Evolutionary conservation across 2,329 filamentous ascomycete genomes (phyloP).

Genomic region (Phaeophleospora eucalypticola): DNA sequence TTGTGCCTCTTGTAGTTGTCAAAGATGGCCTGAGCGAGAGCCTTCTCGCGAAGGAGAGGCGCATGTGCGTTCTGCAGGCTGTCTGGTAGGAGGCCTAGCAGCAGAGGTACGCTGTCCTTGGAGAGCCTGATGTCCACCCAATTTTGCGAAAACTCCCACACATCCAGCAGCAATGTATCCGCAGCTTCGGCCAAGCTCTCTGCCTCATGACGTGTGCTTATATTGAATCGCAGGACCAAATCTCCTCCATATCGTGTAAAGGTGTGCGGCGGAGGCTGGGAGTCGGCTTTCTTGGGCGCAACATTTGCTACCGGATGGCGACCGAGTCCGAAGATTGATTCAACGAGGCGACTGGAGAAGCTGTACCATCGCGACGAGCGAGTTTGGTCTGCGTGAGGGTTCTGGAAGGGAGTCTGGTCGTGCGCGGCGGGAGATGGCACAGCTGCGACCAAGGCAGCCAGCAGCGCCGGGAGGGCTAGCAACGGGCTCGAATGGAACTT

Average conservation of each 20-base stretch:
- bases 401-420: slow-evolving; percentile 11
- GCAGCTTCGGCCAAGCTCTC: slow-evolving; percentile 67
- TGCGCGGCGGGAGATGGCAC: slow-evolving; percentile 12
- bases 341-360: slow-evolving; percentile 12
- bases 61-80: slow-evolving; percentile 69
- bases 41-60: slow-evolving; percentile 68
- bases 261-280: slow-evolving; percentile 20
- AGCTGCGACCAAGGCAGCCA: slow-evolving; percentile 14
- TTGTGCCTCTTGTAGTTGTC: slow-evolving; percentile 57
- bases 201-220: slow-evolving; percentile 66
- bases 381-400: slow-evolving; percentile 1
- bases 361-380: slow-evolving; percentile 15
- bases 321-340: slow-evolving; percentile 15
- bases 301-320: background rate
- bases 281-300: background rate
- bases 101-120: slow-evolving; percentile 69
- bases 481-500: slow-evolving; percentile 6
- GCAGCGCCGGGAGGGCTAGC: slow-evolving; percentile 11
- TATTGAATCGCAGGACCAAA: slow-evolving; percentile 84
- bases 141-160: slow-evolving; percentile 79
- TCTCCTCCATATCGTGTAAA: slow-evolving; percentile 63
- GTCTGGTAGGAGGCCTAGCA: slow-evolving; percentile 72
- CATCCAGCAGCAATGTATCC: slow-evolving; percentile 73
- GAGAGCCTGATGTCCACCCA: slow-evolving; percentile 82
- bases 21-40: slow-evolving; percentile 68